Base-by-base conservation (phyloP, 768 basidiomycete genomes). In the Antrodiella citrinella region DNA sequence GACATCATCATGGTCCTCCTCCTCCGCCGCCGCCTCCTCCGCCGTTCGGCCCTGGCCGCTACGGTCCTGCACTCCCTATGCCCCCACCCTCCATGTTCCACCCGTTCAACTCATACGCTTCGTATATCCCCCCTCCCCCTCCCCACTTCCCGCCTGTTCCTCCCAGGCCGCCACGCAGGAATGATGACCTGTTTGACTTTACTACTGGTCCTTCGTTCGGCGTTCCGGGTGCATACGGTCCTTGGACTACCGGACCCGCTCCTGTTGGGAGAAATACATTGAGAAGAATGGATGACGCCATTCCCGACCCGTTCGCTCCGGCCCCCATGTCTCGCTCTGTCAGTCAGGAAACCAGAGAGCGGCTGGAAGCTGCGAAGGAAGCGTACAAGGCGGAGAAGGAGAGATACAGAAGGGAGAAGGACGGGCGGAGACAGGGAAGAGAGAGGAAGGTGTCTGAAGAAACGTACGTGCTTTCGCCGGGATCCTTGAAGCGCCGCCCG, bases 321-420 rank as follows among this genome's bases (percentile, higher is more conserved):
- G 4, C 41, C 9, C 4, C 24, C 15, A 12, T 22, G 39, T 18
- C 39, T 20, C 10, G 44, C 22, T 7, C 26, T 19, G 50, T 41
- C 43, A 13, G 45, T 18, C 44, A 60, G 41, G 60, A 57, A 13
- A 44, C 54, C 25, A 67, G 55, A 56, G 59, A 63, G 13, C 53
- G 57, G 24, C 75, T 88, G 2, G 80, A 87, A 57, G 76, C 69
- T 18, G 84, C 86, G 0, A 90, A 86, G 57, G 70, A 69, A 22
- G 65, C 67, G 20, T 90, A 90, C 63, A 84, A 78, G 65, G 72
- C 71, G 1, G 77, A 81, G 64, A 90, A 90, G 59, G 84, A 86
- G 57, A 70, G 69, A 20, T 86, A 87, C 57, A 76, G 84, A 23
- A 67, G 67, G 55, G 78, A 81, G 47, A 74, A 78, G 47, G 77